Evolutionary conservation across 805 yeast species (phyloP), one percentile per base, ranked within the genome.

Genomic region (Deakozyma indianensis): DNA sequence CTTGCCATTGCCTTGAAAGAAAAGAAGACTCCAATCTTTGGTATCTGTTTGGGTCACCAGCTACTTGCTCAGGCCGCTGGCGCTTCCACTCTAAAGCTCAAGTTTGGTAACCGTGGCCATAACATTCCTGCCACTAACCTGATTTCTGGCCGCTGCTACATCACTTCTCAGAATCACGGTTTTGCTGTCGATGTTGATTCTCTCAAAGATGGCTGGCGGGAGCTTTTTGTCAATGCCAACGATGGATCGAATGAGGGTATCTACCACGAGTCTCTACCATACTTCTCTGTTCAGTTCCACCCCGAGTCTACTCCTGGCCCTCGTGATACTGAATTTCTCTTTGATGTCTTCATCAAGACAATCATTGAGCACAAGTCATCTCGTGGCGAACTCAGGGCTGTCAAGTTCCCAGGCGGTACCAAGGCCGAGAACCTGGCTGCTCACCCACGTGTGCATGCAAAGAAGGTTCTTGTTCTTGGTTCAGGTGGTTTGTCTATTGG

Each of bases 231-330:
- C 42, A 92, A 92, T 61, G 85, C 97, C 50, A 92, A 92, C 62
- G 99, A 92, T 67, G 90, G 88, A 46, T 87, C 97, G 32, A 92
- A 92, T 66, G 99, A 92, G 73, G 99, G 99, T 79, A 86, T 92
- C 51, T 90, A 86, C 71, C 85, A 90, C 68, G 74, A 80, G 40
- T 71, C 77, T 53, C 73, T 82, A 64, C 98, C 99, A 35, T 82
- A 73, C 63, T 92, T 92, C 74, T 92, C 98, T 15, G 97, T 92
- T 43, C 99, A 92, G 72, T 90, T 92, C 75, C 99, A 92, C 64
- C 99, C 99, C 22, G 99, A 92, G 72, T 85, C 96, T 22, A 86
- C 95, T 43, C 97, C 98, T 42, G 99, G 99, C 64, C 99, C 99
- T 63, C 79, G 95, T 64, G 99, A 92, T 64, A 92, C 98, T 44